A percentile compares a stretch with the other conserved stretches of the same genome.
Evolutionary conservation across 495 filamentous ascomycete genomes (phyloP).

Genomic region (Trichocladium antarcticum): DNA sequence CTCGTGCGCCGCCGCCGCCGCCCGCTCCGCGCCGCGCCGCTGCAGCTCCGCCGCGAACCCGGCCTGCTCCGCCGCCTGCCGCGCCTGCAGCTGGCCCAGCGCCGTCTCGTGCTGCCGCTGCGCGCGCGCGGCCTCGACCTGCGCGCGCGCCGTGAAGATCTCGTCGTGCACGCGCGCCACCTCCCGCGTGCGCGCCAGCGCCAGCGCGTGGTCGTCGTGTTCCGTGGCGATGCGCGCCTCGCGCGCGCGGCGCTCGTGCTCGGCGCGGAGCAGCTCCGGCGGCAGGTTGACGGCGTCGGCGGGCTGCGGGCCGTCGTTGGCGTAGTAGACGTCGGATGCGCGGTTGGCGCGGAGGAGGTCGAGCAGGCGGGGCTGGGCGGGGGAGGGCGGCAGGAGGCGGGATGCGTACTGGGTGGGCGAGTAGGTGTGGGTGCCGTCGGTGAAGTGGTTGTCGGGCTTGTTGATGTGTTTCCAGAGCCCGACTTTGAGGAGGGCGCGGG

Average conservation of each 20-base stretch:
- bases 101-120: constrained; percentile 30
- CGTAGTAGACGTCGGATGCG: constrained; percentile 37
- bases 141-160: constrained; percentile 33
- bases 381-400: constrained; percentile 25
- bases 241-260: constrained; percentile 33
- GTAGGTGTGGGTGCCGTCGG: constrained; percentile 33
- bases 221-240: constrained; percentile 29
- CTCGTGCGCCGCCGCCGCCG: constrained; percentile 29
- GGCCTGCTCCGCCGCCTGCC: constrained; percentile 21
- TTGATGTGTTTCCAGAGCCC: constrained; percentile 41
- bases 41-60: constrained; percentile 18
- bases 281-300: constrained; percentile 36
- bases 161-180: constrained; percentile 34
- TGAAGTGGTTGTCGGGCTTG: constrained; percentile 33
- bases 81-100: constrained; percentile 22
- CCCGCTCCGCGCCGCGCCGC: constrained; percentile 19
- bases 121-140: constrained; percentile 35
- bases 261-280: constrained; percentile 32
- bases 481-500: constrained; percentile 33
- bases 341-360: constrained; percentile 33
- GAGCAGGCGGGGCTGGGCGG: constrained; percentile 27
- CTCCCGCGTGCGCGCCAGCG: constrained; percentile 32
- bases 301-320: constrained; percentile 37
- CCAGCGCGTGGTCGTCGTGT: constrained; percentile 27
- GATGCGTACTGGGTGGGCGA: constrained; percentile 37